Evolutionary conservation across 2,329 filamentous ascomycete genomes (phyloP), one percentile per base, ranked within the genome.

Genomic region (Fulvia fulva): DNA sequence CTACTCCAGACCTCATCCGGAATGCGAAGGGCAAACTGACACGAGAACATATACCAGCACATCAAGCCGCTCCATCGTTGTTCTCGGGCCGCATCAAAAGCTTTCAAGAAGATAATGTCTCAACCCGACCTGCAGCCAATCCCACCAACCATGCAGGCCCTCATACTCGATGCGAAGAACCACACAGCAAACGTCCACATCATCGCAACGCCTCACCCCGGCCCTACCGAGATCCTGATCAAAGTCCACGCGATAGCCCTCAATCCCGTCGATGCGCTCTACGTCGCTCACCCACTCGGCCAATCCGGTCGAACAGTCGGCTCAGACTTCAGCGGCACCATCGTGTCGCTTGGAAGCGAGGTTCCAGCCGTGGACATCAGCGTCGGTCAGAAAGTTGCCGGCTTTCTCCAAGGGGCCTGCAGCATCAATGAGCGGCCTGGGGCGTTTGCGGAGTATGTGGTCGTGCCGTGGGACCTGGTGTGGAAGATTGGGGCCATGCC

Each of bases 361-460:
- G 53, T 71, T 3, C 61, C 64, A 5, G 53, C 55, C 16, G 56
- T 46, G 28, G n/a, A 50, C 12, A 45, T 71, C 2, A 43, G 59
- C 9, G 8, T 56, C 2, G 76, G 75, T 4, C 45, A 68, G 1
- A 67, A 71, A 3, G 75, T 79, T 0, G 68, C 76, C 1, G 76
- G 76, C 0, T 78, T 78, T 41, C 65, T 77, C 0, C 77, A 79
- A 57, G 77, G 76, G 16, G 77, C 76, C 1, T 75, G 72, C 55
- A 75, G 72, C 12, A 65, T 69, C 6, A 79, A 79, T 52, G 70
- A 75, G 4, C 71, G 75, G 0, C 75, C 77, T 0, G 78, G 78
- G 6, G 77, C 77, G 0, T 81, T 80, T 61, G 73, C 78, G 1
- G 76, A 80, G 54, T 78, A 74, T 50, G 57, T 78, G 9, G 63